Base-by-base conservation (phyloP, 441 rosid species). In the Pelargonium cotyledonis region DNA sequence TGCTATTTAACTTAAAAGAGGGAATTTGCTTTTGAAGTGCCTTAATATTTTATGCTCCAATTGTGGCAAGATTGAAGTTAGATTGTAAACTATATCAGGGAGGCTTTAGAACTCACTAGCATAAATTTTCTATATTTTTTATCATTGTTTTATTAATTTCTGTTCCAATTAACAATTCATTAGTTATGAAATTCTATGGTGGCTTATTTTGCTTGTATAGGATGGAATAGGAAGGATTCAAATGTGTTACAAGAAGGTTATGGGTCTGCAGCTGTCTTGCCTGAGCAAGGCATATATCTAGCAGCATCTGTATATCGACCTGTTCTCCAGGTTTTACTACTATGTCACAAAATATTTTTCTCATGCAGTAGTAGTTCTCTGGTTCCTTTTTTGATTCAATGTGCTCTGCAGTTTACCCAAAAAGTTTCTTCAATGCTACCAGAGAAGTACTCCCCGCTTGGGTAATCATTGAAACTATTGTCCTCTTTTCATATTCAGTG, bases 211-310 rank as follows among this genome's bases (percentile, higher is more conserved):
- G n/a, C 55, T 55, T 74, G 57, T 26, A 4, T 35, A 86, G 97
- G 98, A 68, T 95, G 99, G 99, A 90, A 74, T 75, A 85, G 85
- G 84, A 95, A 81, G 81, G 86, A 89, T 73, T 72, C 96, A 63
- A 87, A 85, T 86, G 89, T 84, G 44, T 78, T 80, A 67, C 95
- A 92, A 80, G 97, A 95, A 89, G 97, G 97, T 76, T 95, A 92
- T 79, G 99, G 99, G 19, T 89, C 98, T 82, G 91, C 97, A 41
- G 80, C 99, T 73, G 85, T 95, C 79, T 85, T 92, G 80, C 98
- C 98, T 75, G 98, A 95, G 82, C 98, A 86, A 83, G 99, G 99
- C 79, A 89, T 95, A 79, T 95, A 92, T 82, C 87, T 95, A 64
- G 97, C 93, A 21, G 99, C 99, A 70, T 89, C 98, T 69, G 71